Evolutionary conservation across 2,329 filamentous ascomycete genomes (phyloP).

Genomic region (Aureobasidium sp.): DNA sequence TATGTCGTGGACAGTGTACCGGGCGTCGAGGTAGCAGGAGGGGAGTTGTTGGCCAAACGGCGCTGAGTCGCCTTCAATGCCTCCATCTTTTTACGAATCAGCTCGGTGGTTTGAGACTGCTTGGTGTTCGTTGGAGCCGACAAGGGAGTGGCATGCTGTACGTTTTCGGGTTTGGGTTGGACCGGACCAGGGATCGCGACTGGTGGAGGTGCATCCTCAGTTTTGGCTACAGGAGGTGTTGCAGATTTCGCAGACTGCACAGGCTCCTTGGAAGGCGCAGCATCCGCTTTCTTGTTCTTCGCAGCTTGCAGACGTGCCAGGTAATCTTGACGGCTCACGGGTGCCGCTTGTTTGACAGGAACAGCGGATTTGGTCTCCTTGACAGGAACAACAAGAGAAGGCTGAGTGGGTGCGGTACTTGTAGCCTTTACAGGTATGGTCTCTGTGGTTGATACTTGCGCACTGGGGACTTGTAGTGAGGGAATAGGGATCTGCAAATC

Average conservation of each 20-base stretch:
- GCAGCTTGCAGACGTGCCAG: slow-evolving; percentile 69
- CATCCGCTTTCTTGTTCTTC: slow-evolving; percentile 50
- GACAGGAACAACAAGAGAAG: background rate
- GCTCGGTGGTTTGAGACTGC: slow-evolving; percentile 64
- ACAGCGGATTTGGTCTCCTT: slow-evolving; percentile 2
- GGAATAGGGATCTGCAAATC: slow-evolving; percentile 46
- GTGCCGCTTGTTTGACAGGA: slow-evolving; percentile 14
- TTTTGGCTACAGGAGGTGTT: background rate
- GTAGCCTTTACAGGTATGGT: background rate
- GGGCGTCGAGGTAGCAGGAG: background rate
- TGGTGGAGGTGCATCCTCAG: background rate
- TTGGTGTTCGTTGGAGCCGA: slow-evolving; percentile 25
- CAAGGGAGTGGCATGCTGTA: background rate
- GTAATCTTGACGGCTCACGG: slow-evolving; percentile 61
- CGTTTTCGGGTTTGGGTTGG: background rate
- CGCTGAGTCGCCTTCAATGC: slow-evolving; percentile 46
- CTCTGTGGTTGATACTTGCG: background rate
- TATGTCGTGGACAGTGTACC: background rate
- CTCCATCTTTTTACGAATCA: slow-evolving; percentile 70
- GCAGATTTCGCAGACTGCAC: background rate
- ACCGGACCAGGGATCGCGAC: background rate
- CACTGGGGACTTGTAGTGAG: background rate
- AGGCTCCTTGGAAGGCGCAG: slow-evolving; percentile 5
- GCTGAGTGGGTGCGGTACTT: background rate
- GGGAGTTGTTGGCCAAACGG: slow-evolving; percentile 4